A percentile compares a stretch with the other conserved stretches of the same genome.
Conservation (phyloP, 176 grass and related monocot genomes). For the Eleusine coracana region DNA sequence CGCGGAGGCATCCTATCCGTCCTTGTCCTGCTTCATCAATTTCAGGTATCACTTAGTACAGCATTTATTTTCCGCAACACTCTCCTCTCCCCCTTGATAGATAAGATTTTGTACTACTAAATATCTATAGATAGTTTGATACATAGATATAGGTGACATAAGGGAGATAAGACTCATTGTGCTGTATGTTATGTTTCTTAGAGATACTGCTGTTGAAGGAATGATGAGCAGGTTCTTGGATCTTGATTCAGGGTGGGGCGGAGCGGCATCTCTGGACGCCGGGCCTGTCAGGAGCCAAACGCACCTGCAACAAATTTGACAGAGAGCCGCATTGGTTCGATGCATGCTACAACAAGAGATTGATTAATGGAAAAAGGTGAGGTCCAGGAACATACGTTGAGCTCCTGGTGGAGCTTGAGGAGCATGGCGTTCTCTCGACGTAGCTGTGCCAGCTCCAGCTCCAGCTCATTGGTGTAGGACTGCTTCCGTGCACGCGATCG, state of each 20-base stretch:
- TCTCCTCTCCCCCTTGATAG: neutral
- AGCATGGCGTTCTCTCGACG: conserved; percentile 35
- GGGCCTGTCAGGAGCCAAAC: conserved; percentile 12
- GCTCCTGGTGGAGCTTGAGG: conserved; percentile 2
- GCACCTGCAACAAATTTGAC: neutral
- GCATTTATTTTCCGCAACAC: neutral
- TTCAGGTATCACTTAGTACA: neutral
- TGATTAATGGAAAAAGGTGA: neutral
- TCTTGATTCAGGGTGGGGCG: neutral
- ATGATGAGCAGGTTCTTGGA: neutral
- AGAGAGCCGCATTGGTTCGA: neutral
- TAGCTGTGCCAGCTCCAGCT: conserved; percentile 26
- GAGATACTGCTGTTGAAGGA: neutral
- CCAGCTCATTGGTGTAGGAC: conserved; percentile 43
- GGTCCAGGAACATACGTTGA: conserved; percentile 2
- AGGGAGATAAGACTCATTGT: neutral
- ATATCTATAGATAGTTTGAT: neutral
- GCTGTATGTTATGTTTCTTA: neutral
- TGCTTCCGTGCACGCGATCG: conserved; percentile 41
- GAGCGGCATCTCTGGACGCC: conserved; percentile 36
- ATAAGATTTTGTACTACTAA: neutral
- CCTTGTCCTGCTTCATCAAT: neutral
- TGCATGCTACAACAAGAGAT: neutral
- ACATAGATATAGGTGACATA: neutral
- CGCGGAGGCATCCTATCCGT: neutral